Evolutionary conservation across 768 basidiomycete genomes (phyloP), one percentile per base, ranked within the genome.

Genomic region (Tulasnella sp.): DNA sequence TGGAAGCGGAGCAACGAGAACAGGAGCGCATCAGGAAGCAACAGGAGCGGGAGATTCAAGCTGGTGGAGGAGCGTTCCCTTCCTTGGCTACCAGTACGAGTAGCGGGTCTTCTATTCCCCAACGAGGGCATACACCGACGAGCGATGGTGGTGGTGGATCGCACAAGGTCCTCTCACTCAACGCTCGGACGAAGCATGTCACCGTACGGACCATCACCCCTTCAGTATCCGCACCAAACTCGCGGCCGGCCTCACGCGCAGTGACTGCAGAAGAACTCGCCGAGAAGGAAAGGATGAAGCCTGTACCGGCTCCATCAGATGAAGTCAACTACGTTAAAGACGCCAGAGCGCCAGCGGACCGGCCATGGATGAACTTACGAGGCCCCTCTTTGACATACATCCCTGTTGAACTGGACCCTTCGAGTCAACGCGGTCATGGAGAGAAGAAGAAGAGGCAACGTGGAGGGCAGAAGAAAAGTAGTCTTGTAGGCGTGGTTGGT

Each of bases 1-100:
- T 43, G 30, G 62, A 63, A 55, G 62, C 3, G 32, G 11, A 45
- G 2, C 34, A 45, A 8, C 60, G 48, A 4, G 50, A 62, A 45
- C 44, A 23, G 21, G 61, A 56, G 26, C 51, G 49, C 21, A 2
- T 10, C 5, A 21, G 45, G 32, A 27, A 21, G 8, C 38, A 27
- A 23, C 15, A 30, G 24, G 17, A 29, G 23, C 26, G 42, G 24
- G 30, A 29, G 17, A 29, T 44, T 3, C 24, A 23, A 24, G 27
- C 10, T 4, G 61, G 61, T 19, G 61, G 61, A 19, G 61, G 61
- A 3, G 55, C 44, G 17, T 62, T 62, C 26, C 61, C 61, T 2
- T 50, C 52, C 1, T 27, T 62, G 2, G 47, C 27, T 4, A 27
- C 45, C 19, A 27, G 19, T 10, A 41, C 38, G 19, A 45, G 56